Base-by-base conservation (phyloP, 768 basidiomycete species). In the Lyophyllum decastes region DNA sequence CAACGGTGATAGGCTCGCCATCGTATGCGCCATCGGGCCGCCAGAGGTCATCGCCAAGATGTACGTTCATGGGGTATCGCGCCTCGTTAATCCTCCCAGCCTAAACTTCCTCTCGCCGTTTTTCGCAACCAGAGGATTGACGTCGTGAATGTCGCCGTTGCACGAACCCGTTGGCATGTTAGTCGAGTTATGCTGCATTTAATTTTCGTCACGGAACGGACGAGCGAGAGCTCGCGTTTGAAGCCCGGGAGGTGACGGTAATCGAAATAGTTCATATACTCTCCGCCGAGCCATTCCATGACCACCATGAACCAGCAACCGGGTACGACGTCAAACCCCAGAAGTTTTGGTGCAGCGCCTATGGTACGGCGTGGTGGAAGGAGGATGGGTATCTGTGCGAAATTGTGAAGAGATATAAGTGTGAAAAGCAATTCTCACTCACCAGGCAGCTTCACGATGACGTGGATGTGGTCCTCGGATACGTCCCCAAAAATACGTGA, bases 241-340 rank as follows among this genome's bases (percentile, higher is more conserved):
- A 38, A 38, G 35, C 12, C 27, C 19, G 33, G 25, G 19, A 17
- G 21, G 24, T 24, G 35, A 38, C 35, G 35, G 14, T 19, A 19
- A n/a, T 19, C 40, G n/a, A 19, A 19, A 41, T 38, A 55, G 25
- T 34, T 21, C 8, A 48, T 26, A 16, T 56, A 57, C 8, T 63
- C 55, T 0, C 62, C 47, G 5, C 49, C 41, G 17, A 60, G 35
- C 14, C 12, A 9, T 4, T 72, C 67, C 69, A 72, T 70, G 12
- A 72, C 67, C 14, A 72, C 61, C 62, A 72, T 68, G 22, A 12
- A 54, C 70, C 67, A 72, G 10, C 61, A 66, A 3, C 71, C 68
- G 22, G 67, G 54, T 16, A 71, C 38, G 21, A 9, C 27, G 35
- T 72, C 61, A 25, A 67, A 67, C 9, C 70, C 70, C 0, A 51